Evolutionary conservation across 2,329 filamentous ascomycete species (phyloP), one percentile per base, ranked within the genome.

Genomic region (Diaporthe destruens): DNA sequence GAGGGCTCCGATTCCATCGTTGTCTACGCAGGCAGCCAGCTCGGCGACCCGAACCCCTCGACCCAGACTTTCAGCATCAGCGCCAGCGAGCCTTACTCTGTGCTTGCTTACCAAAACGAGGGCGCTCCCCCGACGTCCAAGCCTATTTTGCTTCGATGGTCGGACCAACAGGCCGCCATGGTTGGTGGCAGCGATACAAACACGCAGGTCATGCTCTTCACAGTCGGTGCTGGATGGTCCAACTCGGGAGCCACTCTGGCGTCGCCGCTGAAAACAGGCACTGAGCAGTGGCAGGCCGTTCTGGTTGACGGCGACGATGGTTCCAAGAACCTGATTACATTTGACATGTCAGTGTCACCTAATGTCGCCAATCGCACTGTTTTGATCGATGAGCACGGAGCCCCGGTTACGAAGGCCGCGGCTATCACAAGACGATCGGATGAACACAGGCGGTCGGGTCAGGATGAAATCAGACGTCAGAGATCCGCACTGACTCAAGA

Each of bases 281-380:
- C 87, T 2, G 84, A 87, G 2, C 85, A 80, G 1, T 80, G 91
- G 61, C 89, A 92, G 78, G 90, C 89, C 34, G 86, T 90, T 0
- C 78, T 98, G 5, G 82, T 97, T n/a, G 84, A 85, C 16, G 93
- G 92, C 29, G 87, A 90, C 54, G 94, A 98, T 80, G 91, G 88
- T 36, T 95, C 93, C 81, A 95, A 94, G 79, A 90, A 92, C 51
- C 84, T 98, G 23, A 90, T 95, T 77, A 90, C 91, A 14, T 98
- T 96, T 77, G 91, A 98, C 79, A 88, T 95, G 82, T 87, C 87
- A 18, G 85, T 87, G 12, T 90, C 91, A 0, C 95, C 96, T 3
- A 97, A 97, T 79, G 82, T 85, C 8, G 93, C 98, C 55, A 89
- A 88, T 42, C 90, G 93, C 71, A 89, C 92, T 42, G 87, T 94